Conservation (phyloP, 1,284 basidiomycete species). For the Polyporus tsugae region DNA sequence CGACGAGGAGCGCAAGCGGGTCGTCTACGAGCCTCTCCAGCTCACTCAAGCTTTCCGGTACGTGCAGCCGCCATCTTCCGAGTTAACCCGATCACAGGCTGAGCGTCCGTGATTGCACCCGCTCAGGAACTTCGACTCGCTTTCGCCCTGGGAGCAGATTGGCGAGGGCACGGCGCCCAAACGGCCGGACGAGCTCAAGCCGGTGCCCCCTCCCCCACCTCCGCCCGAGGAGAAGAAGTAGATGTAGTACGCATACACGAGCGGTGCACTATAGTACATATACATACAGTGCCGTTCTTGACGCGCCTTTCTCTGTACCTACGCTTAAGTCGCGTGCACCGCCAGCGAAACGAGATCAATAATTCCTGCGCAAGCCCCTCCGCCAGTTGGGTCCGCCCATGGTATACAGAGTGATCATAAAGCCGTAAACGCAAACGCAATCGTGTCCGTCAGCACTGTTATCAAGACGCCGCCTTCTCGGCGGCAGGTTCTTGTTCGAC, state of each 20-base stretch:
- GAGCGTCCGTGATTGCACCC: conserved; percentile 16
- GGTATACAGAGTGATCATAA: not conserved
- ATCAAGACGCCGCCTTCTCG: conserved; percentile 30
- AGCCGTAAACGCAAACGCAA: not conserved
- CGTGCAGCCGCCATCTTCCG: conserved; percentile 30
- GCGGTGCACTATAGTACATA: conserved; percentile 8
- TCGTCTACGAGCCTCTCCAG: conserved; percentile 98
- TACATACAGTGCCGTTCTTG: conserved; percentile 13
- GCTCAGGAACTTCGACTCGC: conserved; percentile 89
- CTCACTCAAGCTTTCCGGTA: conserved; percentile 98
- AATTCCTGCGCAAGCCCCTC: not conserved
- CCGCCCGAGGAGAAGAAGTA: conserved; percentile 78
- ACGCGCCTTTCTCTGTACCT: conserved; percentile 2
- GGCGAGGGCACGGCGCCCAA: conserved; percentile 83
- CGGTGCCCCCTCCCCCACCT: conserved; percentile 70
- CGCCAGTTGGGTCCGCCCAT: not conserved
- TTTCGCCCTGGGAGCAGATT: conserved; percentile 97
- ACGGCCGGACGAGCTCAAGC: conserved; percentile 77
- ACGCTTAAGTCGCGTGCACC: not conserved
- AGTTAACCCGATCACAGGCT: not conserved
- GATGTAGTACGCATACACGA: conserved; percentile 23
- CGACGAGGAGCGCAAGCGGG: conserved; percentile 98
- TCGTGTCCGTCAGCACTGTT: conserved; percentile 13
- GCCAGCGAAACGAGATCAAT: not conserved
- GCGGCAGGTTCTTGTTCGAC: conserved; percentile 30